These are phyloP conservation scores for Candida nitratophila DNA, from an alignment of 805 yeast genomes.

Conservation along the genomic window DNA sequence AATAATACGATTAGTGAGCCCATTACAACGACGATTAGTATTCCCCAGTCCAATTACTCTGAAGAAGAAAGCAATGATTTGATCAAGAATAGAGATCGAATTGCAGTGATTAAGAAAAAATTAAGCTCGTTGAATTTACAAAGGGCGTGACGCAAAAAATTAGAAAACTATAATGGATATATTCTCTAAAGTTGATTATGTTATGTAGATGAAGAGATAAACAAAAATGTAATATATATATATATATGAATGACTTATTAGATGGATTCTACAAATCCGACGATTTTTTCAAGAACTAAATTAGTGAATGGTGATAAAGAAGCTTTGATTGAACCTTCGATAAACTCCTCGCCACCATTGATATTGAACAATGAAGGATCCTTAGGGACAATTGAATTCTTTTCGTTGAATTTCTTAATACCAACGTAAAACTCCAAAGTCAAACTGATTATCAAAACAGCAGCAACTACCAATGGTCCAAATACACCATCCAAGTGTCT, in stretches of 20 bases:
- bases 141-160: too few relatives aligned
- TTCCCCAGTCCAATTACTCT: not conserved
- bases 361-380: not conserved
- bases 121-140: not conserved
- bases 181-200: too few relatives aligned
- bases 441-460: constrained; percentile 61
- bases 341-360: constrained; percentile 5
- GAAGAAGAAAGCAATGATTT: not conserved
- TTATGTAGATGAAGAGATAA: not conserved
- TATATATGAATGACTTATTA: not conserved
- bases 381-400: constrained; percentile 3
- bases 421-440: constrained; percentile 68
- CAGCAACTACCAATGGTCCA: constrained; percentile 80
- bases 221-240: too few relatives aligned
- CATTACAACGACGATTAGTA: not conserved
- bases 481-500: constrained; percentile 81
- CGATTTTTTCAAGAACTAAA: constrained; percentile 16
- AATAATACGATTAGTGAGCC: not conserved
- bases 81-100: constrained; percentile 1
- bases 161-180: too few relatives aligned
- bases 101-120: constrained; percentile 1
- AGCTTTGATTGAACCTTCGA: constrained; percentile 7
- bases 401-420: constrained; percentile 29
- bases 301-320: constrained; percentile 21
- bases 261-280: constrained; percentile 16